These are phyloP conservation scores for Rhododendron henanense DNA, from an alignment of 148 eudicot genomes.

Conservation along the genomic window DNA sequence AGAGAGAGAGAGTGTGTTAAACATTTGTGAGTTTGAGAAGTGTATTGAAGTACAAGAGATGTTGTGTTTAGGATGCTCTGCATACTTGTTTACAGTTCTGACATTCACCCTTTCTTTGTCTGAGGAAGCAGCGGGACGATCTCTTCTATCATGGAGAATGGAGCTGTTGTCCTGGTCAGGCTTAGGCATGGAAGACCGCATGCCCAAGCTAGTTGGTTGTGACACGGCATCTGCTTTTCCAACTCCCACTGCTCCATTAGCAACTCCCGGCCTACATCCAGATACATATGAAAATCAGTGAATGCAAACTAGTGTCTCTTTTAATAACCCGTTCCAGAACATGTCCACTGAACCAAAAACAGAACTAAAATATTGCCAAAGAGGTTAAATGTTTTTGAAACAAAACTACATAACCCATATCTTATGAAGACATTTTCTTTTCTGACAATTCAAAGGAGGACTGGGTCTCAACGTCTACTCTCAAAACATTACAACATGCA, in stretches of 20 bases:
- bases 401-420: background rate
- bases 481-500: background rate
- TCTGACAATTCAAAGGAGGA: background rate
- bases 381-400: background rate
- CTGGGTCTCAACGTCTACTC: background rate
- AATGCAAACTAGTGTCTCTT: background rate
- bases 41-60: background rate
- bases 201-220: constrained; percentile 39
- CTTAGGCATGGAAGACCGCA: constrained; percentile 47
- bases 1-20: background rate
- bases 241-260: constrained; percentile 43
- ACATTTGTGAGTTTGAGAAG: background rate
- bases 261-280: constrained; percentile 44
- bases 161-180: constrained; percentile 48
- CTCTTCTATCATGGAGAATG: constrained; percentile 44
- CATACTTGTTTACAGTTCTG: constrained; percentile 55
- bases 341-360: background rate
- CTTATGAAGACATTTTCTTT: background rate
- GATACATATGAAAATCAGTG: constrained; percentile 7
- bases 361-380: background rate
- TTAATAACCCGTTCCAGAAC: background rate
- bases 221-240: constrained; percentile 45
- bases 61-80: constrained; percentile 8
- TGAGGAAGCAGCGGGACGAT: constrained; percentile 28
- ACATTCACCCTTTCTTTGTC: constrained; percentile 57